phyloP scores from a whole-genome alignment of 2,329 filamentous ascomycete species.

The Zymoseptoria passerinii region DNA sequence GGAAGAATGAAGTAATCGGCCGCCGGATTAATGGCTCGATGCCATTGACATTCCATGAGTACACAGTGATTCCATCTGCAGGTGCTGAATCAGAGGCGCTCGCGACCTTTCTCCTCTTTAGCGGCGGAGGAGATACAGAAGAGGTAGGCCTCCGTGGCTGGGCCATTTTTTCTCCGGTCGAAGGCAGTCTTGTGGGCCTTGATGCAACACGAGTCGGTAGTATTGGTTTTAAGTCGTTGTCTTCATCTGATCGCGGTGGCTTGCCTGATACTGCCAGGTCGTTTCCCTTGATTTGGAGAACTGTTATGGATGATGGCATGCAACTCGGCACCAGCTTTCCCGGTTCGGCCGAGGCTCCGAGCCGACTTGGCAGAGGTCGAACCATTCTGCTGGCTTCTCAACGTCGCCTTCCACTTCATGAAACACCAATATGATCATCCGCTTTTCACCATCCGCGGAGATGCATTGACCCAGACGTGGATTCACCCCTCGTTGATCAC shows the following conservation, averaged over 20 bases:
- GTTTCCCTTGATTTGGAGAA: not conserved
- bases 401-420: not conserved
- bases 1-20: conserved; percentile 36
- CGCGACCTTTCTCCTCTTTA: conserved; percentile 21
- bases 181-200: not conserved
- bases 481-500: not conserved
- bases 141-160: not conserved
- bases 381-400: not conserved
- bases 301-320: not conserved
- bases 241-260: no score
- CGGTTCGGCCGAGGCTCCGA: not conserved
- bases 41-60: conserved; percentile 44
- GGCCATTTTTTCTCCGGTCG: not conserved
- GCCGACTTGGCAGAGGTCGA: not conserved
- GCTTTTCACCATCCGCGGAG: not conserved
- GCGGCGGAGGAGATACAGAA: conserved; percentile 27
- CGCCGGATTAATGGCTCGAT: conserved; percentile 37
- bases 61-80: conserved; percentile 29
- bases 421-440: not conserved
- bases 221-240: no score
- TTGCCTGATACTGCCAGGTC: no score
- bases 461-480: not conserved
- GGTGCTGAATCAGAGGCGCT: not conserved
- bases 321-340: not conserved
- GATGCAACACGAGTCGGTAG: not conserved